These are phyloP conservation scores for Wickerhamomyces sp. DNA, from an alignment of 1,139 yeast genomes.

Conservation along the genomic window DNA sequence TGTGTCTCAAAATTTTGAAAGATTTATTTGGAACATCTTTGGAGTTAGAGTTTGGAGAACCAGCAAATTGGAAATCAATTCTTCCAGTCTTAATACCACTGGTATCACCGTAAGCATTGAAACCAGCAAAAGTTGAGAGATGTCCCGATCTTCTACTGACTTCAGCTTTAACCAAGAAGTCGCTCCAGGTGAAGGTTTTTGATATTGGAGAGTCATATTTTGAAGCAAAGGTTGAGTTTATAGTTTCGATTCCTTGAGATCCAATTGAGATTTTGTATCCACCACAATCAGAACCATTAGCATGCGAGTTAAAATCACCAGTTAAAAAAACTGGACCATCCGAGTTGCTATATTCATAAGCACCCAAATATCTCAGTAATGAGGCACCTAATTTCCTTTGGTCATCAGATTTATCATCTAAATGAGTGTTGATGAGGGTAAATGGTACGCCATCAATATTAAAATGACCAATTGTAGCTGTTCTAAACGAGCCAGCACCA, in stretches of 20 bases:
- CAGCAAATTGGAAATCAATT: constrained; percentile 34
- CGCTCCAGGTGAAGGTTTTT: constrained; percentile 22
- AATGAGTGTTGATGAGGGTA: constrained; percentile 40
- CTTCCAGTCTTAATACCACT: constrained; percentile 33
- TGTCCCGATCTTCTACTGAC: constrained; percentile 26
- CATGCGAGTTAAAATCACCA: constrained; percentile 39
- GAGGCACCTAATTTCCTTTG: constrained; percentile 36
- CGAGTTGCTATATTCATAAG: constrained; percentile 27
- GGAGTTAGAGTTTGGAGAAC: constrained; percentile 26
- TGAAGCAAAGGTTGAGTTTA: constrained; percentile 19
- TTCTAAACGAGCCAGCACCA: constrained; percentile 41
- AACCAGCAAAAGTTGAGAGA: constrained; percentile 39
- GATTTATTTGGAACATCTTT: constrained; percentile 5
- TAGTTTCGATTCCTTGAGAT: constrained; percentile 22
- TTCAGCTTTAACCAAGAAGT: constrained; percentile 20
- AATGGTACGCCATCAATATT: constrained; percentile 24
- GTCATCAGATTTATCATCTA: constrained; percentile 39
- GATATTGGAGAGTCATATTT: constrained; percentile 14
- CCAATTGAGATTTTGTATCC: constrained; percentile 34
- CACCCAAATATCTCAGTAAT: constrained; percentile 29
- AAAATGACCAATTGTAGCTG: constrained; percentile 39
- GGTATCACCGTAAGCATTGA: constrained; percentile 27
- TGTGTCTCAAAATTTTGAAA: constrained; percentile 21
- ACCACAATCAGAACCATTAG: constrained; percentile 26
- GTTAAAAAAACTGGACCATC: constrained; percentile 34